phyloP scores from a whole-genome alignment of 495 filamentous ascomycete species.

The Podospora appendiculata region DNA sequence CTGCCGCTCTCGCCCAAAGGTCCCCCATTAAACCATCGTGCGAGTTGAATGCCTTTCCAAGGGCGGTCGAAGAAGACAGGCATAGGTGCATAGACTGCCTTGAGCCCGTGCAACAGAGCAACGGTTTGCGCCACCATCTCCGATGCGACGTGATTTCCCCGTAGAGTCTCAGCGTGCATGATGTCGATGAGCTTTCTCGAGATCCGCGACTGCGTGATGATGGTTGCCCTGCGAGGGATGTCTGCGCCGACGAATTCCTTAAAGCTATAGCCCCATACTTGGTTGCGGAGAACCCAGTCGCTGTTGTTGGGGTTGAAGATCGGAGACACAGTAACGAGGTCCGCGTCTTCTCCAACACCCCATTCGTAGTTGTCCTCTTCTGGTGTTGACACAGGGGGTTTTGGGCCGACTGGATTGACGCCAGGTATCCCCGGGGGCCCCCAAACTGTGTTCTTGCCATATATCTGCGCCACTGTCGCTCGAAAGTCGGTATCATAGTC shows the following conservation, averaged over 20 bases:
- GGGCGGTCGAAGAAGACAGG: conserved; percentile 60
- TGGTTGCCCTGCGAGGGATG: conserved; percentile 56
- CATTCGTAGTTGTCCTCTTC: conserved; percentile 58
- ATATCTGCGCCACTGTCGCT: conserved; percentile 35
- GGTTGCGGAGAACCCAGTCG: conserved; percentile 52
- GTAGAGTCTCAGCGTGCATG: conserved; percentile 55
- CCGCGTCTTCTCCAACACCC: conserved; percentile 71
- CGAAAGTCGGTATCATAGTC: conserved; percentile 47
- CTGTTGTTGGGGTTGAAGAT: conserved; percentile 61
- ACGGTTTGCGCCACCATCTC: conserved; percentile 65
- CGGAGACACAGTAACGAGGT: conserved; percentile 62
- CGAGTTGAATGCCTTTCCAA: conserved; percentile 48
- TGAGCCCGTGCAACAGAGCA: conserved; percentile 62
- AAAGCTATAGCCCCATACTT: conserved; percentile 55
- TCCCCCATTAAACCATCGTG: conserved; percentile 55
- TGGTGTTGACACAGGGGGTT: conserved; percentile 44
- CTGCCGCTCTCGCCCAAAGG: conserved; percentile 39
- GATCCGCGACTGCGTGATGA: conserved; percentile 58
- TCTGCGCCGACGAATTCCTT: conserved; percentile 33
- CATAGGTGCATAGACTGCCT: conserved; percentile 60
- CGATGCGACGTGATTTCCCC: conserved; percentile 54
- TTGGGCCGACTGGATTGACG: conserved; percentile 52
- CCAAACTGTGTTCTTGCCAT: conserved; percentile 49
- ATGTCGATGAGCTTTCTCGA: conserved; percentile 54
- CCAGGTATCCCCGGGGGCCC: conserved; percentile 45